phyloP scores from a whole-genome alignment of 2,329 filamentous ascomycete species.

The Fusarium sterilihyphosum region DNA sequence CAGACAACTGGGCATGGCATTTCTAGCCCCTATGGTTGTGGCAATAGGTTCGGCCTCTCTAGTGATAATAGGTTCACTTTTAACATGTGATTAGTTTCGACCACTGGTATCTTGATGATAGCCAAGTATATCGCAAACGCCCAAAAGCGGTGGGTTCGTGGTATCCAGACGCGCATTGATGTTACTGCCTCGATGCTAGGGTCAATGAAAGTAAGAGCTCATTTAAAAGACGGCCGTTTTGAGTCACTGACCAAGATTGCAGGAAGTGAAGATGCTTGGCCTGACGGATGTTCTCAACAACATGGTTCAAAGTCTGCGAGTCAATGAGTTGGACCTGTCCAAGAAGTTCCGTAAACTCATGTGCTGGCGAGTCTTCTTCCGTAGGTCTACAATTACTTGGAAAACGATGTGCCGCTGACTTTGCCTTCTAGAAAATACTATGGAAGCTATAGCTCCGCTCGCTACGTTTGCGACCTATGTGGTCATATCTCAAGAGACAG shows the following conservation, averaged over 20 bases:
- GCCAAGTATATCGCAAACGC: slow-evolving; percentile 17
- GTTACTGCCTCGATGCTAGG: slow-evolving; percentile 19
- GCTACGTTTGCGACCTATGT: slow-evolving; percentile 25
- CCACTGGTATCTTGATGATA: slow-evolving; percentile 5
- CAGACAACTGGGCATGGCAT: slow-evolving; percentile 14
- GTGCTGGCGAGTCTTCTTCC: slow-evolving; percentile 5
- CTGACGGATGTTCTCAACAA: slow-evolving; percentile 8
- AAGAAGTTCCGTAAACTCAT: slow-evolving; percentile 7
- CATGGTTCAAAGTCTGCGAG: slow-evolving; percentile 10
- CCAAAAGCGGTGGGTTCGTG: slow-evolving; percentile 18
- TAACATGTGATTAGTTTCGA: not conserved
- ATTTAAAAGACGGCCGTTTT: accelerated
- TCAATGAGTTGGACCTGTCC: not conserved
- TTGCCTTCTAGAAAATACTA: not conserved
- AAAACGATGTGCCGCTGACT: not conserved
- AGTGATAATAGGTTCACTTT: accelerated
- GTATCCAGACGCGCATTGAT: slow-evolving; percentile 21
- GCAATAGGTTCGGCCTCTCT: not conserved
- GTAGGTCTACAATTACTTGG: not conserved
- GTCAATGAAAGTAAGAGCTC: slow-evolving; percentile 13
- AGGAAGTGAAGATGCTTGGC: slow-evolving; percentile 22
- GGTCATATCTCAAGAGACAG: slow-evolving; percentile 10
- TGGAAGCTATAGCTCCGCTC: slow-evolving; percentile 8
- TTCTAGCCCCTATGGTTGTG: slow-evolving; percentile 2
- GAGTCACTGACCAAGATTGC: not conserved